Conservation (phyloP, 306 rosid species). For the Pterocarpus macrocarpus region DNA sequence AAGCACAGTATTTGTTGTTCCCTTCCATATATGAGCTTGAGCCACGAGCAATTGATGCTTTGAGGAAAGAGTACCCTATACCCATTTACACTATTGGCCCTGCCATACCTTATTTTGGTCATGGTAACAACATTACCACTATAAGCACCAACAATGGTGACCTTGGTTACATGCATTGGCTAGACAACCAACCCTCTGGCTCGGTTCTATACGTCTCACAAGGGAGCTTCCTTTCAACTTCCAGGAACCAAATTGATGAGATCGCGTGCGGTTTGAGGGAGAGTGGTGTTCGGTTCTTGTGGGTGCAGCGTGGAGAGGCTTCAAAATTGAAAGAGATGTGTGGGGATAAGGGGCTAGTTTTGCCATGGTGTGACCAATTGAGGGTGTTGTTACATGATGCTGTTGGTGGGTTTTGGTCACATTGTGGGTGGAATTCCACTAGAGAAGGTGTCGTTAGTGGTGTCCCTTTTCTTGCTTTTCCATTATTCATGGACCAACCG, state of each 20-base stretch:
- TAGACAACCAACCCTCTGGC: conserved; percentile 52
- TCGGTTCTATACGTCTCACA: conserved; percentile 65
- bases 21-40: conserved; percentile 60
- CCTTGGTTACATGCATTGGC: conserved; percentile 52
- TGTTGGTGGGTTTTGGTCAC: conserved; percentile 68
- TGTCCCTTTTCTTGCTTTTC: conserved; percentile 62
- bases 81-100: conserved; percentile 61
- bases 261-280: conserved; percentile 48
- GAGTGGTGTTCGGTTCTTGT: conserved; percentile 58
- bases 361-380: conserved; percentile 71
- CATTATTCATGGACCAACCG: conserved; percentile 56
- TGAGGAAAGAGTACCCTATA: conserved; percentile 42
- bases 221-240: conserved; percentile 67
- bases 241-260: conserved; percentile 58
- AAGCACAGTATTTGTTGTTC: conserved; percentile 55
- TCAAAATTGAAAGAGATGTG: conserved; percentile 44
- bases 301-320: conserved; percentile 48
- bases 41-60: conserved; percentile 46
- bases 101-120: conserved; percentile 45
- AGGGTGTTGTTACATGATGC: conserved; percentile 60
- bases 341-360: conserved; percentile 58
- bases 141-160: background rate
- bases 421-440: conserved; percentile 76
- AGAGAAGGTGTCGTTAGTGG: conserved; percentile 64
- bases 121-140: background rate